Percentiles rank a stretch among this genome's conserved stretches.
phyloP scores from a whole-genome alignment of 148 eudicot species.

The Talinum fruticosum region DNA sequence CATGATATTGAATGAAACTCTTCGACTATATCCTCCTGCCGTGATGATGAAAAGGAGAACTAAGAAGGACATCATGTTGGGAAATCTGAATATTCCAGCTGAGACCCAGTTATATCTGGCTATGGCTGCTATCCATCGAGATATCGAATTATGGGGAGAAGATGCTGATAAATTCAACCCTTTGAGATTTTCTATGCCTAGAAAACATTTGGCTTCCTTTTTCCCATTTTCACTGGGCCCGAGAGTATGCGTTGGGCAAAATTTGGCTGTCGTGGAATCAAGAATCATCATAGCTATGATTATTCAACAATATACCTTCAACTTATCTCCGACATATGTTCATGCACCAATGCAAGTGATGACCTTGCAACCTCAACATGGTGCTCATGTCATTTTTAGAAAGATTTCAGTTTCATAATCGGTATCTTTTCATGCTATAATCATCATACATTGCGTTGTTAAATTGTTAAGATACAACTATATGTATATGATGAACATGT shows the following conservation, averaged over 20 bases:
- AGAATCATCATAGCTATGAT: slow-evolving; percentile 57
- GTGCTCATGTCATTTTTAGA: slow-evolving; percentile 49
- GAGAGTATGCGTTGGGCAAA: slow-evolving; percentile 72
- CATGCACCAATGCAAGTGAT: slow-evolving; percentile 59
- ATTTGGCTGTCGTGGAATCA: slow-evolving; percentile 65
- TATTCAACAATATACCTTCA: slow-evolving; percentile 32
- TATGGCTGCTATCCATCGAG: slow-evolving; percentile 71
- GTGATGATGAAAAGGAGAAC: slow-evolving; percentile 53
- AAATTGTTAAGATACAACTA: no score
- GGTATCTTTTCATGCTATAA: not conserved
- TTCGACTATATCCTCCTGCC: slow-evolving; percentile 73
- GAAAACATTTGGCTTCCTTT: slow-evolving; percentile 55
- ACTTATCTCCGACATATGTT: slow-evolving; percentile 54
- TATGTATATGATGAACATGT: no score
- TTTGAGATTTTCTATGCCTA: slow-evolving; percentile 40
- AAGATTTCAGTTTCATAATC: slow-evolving; percentile 3
- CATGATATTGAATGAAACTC: slow-evolving; percentile 64
- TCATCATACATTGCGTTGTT: no score
- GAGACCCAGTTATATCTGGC: slow-evolving; percentile 56
- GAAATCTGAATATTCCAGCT: slow-evolving; percentile 45
- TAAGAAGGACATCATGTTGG: slow-evolving; percentile 34
- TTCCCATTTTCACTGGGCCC: slow-evolving; percentile 71
- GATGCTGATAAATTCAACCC: slow-evolving; percentile 77
- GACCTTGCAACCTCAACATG: slow-evolving; percentile 72
- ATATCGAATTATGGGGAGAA: slow-evolving; percentile 61